Base-by-base conservation (phyloP, 768 basidiomycete species). In the Hygrophorus pudorinus region DNA sequence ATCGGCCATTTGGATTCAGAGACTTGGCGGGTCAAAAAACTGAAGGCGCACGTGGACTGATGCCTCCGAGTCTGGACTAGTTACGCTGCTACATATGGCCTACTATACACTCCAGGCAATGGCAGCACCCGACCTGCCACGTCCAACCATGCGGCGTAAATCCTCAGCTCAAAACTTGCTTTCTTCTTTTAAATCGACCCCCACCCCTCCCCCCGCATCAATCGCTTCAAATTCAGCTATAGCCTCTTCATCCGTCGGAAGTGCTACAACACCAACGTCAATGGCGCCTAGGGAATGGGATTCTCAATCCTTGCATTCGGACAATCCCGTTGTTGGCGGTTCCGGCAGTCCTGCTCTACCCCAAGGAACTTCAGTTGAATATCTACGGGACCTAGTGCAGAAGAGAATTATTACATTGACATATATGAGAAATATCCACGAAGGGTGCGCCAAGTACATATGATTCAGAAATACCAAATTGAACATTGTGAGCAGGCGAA, bases 321-420 rank as follows among this genome's bases (percentile, higher is more conserved):
- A 73, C 35, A 33, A 56, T 62, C 27, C 62, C 60, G 47, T 51
- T 7, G 11, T 47, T 18, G 47, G 27, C 20, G 34, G 53, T 17
- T 64, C 63, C 33, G 60, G 66, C 7, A 72, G 68, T 51, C 71
- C 75, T 2, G 66, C 74, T 41, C 58, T 74, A 3, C 55, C 57
- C 11, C 81, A 79, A 58, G 81, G 80, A 11, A 81, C 84, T 21
- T 81, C 81, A 7, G 73, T 85, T 45, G 88, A 91, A 56, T 80
- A 81, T 56, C 67, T 91, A 46, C 66, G 88, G 43, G 85, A 85
- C 54, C 65, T 87, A 39, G 76, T 90, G 7, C 79, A 83, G 66
- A 91, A 89, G 67, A 71, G 90, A 49, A 82, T 91, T 45, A 72
- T 85, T 54, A 88, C 88, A 16, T 66, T 91, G 52, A 89, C 85